Percentiles rank a stretch among this genome's conserved stretches.
Evolutionary conservation across 345 rosid genomes (phyloP).

Genomic region (Aquilaria sinensis): DNA sequence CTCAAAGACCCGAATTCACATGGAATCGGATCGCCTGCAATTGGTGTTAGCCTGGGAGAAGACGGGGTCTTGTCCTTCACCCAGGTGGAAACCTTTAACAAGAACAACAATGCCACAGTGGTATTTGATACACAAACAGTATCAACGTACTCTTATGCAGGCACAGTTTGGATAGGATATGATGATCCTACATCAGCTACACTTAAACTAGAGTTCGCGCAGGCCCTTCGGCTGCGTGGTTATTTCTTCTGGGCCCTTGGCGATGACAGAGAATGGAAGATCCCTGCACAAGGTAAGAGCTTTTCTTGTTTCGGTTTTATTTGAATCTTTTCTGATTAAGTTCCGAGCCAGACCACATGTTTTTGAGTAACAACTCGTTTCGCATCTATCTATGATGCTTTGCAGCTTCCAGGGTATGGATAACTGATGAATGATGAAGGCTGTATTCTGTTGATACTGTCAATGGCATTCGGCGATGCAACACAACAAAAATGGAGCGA

Average conservation of each 20-base stretch:
- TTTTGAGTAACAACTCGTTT: neutral
- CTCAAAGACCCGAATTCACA: constrained; percentile 39
- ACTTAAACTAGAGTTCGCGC: constrained; percentile 35
- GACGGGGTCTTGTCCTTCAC: constrained; percentile 13
- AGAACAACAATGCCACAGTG: constrained; percentile 24
- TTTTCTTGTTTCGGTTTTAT: neutral
- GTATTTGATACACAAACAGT: constrained; percentile 33
- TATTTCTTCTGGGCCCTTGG: constrained; percentile 63
- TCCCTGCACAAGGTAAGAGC: constrained; percentile 38
- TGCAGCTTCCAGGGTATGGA: constrained; percentile 32
- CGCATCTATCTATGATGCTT: neutral
- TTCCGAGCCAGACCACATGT: neutral
- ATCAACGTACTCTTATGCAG: constrained; percentile 35
- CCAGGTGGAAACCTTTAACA: constrained; percentile 28
- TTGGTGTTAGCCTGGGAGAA: constrained; percentile 26
- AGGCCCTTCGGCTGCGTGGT: constrained; percentile 48
- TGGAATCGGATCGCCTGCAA: constrained; percentile 35
- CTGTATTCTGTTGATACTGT: neutral
- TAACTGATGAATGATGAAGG: constrained; percentile 15
- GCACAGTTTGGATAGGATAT: constrained; percentile 37
- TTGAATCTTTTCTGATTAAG: neutral
- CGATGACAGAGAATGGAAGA: constrained; percentile 30
- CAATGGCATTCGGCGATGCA: constrained; percentile 16
- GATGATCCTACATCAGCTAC: constrained; percentile 28
- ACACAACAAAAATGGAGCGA: neutral